phyloP scores from a whole-genome alignment of 257 asterid species.

The Ehretia macrophylla region DNA sequence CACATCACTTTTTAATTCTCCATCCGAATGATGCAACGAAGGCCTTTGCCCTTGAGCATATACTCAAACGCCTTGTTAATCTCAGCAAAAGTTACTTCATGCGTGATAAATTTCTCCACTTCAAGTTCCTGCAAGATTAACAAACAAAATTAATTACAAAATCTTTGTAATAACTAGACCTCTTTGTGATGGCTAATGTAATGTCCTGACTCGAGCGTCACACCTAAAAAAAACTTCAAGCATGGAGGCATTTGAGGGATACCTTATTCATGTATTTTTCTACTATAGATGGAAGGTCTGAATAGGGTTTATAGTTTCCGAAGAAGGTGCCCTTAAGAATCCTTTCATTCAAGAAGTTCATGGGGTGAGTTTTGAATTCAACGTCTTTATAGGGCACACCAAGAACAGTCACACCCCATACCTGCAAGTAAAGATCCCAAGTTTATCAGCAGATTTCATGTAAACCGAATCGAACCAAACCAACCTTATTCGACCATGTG shows the following conservation, averaged over 20 bases:
- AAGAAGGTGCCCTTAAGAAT: conserved; percentile 75
- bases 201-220: no score
- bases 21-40: conserved; percentile 59
- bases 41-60: conserved; percentile 63
- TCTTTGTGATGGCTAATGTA: no score
- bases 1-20: conserved; percentile 7
- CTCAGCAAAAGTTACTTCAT: conserved; percentile 43
- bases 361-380: conserved; percentile 55
- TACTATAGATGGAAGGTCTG: conserved; percentile 57
- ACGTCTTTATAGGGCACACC: conserved; percentile 69
- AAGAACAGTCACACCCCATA: conserved; percentile 84
- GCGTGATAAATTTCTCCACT: conserved; percentile 67
- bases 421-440: conserved; percentile 16
- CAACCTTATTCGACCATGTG: neutral
- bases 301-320: conserved; percentile 65
- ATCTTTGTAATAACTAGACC: no score
- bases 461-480: no score
- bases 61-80: conserved; percentile 67
- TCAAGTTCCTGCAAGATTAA: conserved; percentile 43
- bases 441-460: neutral
- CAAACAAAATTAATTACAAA: neutral
- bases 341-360: conserved; percentile 61
- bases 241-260: neutral
- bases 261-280: conserved; percentile 78
- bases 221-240: no score